Conservation (phyloP, 1,284 basidiomycete genomes). For the Kalmanozyma brasiliensis region DNA sequence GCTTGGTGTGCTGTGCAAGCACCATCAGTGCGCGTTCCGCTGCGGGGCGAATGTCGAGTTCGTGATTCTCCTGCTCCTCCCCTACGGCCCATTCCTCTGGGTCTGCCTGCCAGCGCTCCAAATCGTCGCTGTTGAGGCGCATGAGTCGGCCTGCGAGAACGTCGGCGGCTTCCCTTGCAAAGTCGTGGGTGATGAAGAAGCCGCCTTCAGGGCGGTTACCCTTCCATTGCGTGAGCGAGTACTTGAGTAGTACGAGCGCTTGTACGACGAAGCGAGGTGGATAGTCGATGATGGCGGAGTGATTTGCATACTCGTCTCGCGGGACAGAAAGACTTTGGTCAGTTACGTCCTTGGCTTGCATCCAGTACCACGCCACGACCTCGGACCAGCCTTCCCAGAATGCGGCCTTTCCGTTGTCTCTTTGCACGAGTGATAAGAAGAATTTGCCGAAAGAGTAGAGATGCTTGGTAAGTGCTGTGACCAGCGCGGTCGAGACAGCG, state of each 20-base stretch:
- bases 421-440: slow-evolving; percentile 58
- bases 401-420: slow-evolving; percentile 59
- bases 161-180: slow-evolving; percentile 56
- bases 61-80: slow-evolving; percentile 57
- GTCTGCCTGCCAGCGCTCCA: slow-evolving; percentile 59
- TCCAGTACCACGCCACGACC: slow-evolving; percentile 65
- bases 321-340: slow-evolving; percentile 45
- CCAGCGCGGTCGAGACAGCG: slow-evolving; percentile 14
- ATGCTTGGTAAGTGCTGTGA: slow-evolving; percentile 61
- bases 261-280: slow-evolving; percentile 64
- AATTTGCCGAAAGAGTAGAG: slow-evolving; percentile 63
- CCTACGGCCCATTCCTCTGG: slow-evolving; percentile 62
- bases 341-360: slow-evolving; percentile 41
- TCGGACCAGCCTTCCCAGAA: slow-evolving; percentile 65
- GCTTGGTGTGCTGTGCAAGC: slow-evolving; percentile 50
- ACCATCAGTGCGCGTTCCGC: slow-evolving; percentile 61
- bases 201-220: slow-evolving; percentile 38
- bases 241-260: slow-evolving; percentile 57
- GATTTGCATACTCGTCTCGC: slow-evolving; percentile 42
- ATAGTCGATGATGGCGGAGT: slow-evolving; percentile 47
- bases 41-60: slow-evolving; percentile 64
- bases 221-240: slow-evolving; percentile 59
- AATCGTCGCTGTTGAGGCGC: slow-evolving; percentile 56
- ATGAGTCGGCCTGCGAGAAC: slow-evolving; percentile 57
- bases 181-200: slow-evolving; percentile 49